Percentiles rank a stretch among this genome's conserved stretches.
These are phyloP conservation scores for Podila minutissima DNA, from an alignment of 192 early-diverging fungal genomes.

Conservation along the genomic window DNA sequence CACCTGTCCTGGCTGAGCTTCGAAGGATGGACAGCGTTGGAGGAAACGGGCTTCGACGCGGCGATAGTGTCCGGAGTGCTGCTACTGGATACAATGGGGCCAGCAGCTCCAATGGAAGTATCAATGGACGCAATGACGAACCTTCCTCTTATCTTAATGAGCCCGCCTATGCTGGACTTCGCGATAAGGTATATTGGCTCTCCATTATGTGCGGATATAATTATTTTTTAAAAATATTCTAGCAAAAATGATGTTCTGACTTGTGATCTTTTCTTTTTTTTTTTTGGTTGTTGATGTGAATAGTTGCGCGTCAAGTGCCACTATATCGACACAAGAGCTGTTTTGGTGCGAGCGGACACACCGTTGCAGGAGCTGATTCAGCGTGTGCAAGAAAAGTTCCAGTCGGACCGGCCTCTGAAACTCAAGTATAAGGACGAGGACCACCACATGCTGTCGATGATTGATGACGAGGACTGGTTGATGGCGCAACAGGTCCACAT, in stretches of 20 bases:
- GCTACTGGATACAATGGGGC: conserved; percentile 10
- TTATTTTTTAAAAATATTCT: too few relatives aligned
- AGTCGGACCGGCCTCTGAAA: conserved; percentile 53
- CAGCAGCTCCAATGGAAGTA: neutral
- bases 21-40: conserved; percentile 17
- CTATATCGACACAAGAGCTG: conserved; percentile 69
- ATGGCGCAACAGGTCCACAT: conserved; percentile 60
- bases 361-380: conserved; percentile 61
- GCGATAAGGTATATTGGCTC: conserved; percentile 24
- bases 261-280: conserved; percentile 3
- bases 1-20: conserved; percentile 15
- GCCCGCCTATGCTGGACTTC: conserved; percentile 24
- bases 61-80: conserved; percentile 30
- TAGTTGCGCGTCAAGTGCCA: conserved; percentile 72
- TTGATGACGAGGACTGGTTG: conserved; percentile 91
- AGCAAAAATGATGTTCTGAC: neutral
- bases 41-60: conserved; percentile 18
- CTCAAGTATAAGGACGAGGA: conserved; percentile 92
- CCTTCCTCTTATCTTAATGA: conserved; percentile 16
- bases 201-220: too few relatives aligned
- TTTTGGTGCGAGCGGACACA: conserved; percentile 63
- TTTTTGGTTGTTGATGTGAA: neutral
- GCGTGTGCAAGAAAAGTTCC: conserved; percentile 72
- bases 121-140: conserved; percentile 10
- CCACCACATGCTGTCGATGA: conserved; percentile 83